Evolutionary conservation across 257 asterid genomes (phyloP).

Genomic region (Solanum ossicruentum): DNA sequence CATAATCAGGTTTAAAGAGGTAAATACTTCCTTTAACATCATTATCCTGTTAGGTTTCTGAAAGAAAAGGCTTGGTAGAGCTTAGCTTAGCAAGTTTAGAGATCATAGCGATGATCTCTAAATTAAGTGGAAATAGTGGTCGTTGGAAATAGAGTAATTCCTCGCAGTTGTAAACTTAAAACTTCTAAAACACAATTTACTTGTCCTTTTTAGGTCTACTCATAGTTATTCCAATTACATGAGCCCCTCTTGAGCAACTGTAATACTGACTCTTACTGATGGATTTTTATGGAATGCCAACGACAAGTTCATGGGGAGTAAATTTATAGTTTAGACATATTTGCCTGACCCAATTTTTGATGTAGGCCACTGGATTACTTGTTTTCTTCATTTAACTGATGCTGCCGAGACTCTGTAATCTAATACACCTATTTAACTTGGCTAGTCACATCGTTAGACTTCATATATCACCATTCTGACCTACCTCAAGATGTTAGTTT

Average conservation of each 20-base stretch:
- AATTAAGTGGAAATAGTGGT: not conserved
- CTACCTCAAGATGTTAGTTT: not conserved
- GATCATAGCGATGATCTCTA: not conserved
- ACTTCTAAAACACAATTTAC: not conserved
- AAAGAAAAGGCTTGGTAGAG: not conserved
- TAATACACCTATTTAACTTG: not conserved
- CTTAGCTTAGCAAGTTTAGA: not conserved
- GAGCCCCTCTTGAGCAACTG: not conserved
- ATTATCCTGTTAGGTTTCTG: not conserved
- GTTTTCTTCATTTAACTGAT: not conserved
- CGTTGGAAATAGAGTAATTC: not conserved
- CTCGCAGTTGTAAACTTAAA: not conserved
- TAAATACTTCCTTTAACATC: constrained; percentile 5
- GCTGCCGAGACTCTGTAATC: not conserved
- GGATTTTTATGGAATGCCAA: not conserved
- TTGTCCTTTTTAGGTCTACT: not conserved
- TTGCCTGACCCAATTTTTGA: not conserved
- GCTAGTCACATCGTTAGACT: not conserved
- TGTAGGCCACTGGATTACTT: not conserved
- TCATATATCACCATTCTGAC: not conserved
- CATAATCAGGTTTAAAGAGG: constrained; percentile 86
- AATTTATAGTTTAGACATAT: not conserved
- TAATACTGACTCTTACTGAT: not conserved
- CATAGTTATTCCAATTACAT: not conserved
- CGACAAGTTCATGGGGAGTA: not conserved